These are phyloP conservation scores for Ophiostoma australiae DNA, from an alignment of 2,329 filamentous ascomycete species.

Conservation along the genomic window DNA sequence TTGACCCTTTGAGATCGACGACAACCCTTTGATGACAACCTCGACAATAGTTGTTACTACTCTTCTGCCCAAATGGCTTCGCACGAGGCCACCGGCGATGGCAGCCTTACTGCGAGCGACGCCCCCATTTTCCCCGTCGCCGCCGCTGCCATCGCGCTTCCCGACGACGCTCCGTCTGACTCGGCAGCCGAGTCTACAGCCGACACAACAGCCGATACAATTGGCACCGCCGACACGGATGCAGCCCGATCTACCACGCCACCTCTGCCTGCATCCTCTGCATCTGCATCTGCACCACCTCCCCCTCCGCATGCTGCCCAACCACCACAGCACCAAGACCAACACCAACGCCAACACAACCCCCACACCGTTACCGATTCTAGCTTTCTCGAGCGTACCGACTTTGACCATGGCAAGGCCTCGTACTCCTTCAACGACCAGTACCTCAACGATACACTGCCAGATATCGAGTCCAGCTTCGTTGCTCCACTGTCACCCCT, in stretches of 20 bases:
- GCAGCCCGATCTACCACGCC: conserved; percentile 15
- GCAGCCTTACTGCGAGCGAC: conserved; percentile 7
- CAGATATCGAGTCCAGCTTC: conserved; percentile 64
- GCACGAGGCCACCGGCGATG: not conserved
- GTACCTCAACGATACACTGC: conserved; percentile 52
- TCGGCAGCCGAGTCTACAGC: not conserved
- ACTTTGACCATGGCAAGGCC: conserved; percentile 34
- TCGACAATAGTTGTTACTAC: not conserved
- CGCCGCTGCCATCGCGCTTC: not conserved
- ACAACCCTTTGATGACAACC: not conserved
- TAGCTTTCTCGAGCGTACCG: conserved; percentile 39
- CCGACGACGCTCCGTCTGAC: not conserved
- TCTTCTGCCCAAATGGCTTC: conserved; percentile 13
- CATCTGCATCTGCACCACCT: conserved; percentile 9
- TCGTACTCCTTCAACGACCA: conserved; percentile 51
- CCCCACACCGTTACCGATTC: conserved; percentile 31
- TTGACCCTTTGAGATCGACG: not conserved
- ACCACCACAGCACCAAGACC: not conserved
- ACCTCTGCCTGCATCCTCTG: not conserved
- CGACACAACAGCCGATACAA: not conserved
- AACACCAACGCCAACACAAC: not conserved
- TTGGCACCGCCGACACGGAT: not conserved
- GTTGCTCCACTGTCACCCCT: conserved; percentile 55
- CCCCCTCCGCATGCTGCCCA: conserved; percentile 14
- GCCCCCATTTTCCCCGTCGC: conserved; percentile 4